A percentile compares a stretch with the other conserved stretches of the same genome.
These are phyloP conservation scores for Pecoramyces ruminantium DNA, from an alignment of 192 early-diverging fungal genomes.

Conservation along the genomic window DNA sequence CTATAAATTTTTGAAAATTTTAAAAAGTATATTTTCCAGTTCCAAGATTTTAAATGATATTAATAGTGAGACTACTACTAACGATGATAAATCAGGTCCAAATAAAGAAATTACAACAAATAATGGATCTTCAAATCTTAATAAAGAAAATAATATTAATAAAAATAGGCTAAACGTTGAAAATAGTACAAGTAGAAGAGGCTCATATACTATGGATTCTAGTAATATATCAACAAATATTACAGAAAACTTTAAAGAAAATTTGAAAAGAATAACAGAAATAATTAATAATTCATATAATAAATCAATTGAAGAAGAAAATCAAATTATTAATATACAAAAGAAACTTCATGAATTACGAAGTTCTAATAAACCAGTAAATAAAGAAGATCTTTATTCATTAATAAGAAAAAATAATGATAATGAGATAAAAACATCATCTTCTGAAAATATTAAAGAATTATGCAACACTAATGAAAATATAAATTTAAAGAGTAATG, in stretches of 20 bases:
- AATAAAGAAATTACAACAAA: neutral
- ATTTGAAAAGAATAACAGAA: neutral
- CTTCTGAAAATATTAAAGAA: neutral
- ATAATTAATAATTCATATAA: neutral
- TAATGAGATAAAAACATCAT: neutral
- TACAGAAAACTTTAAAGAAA: neutral
- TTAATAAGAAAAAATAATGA: neutral
- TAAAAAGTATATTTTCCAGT: neutral
- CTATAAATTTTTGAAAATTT: neutral
- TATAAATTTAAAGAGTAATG: no score
- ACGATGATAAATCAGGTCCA: neutral
- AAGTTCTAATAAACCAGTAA: neutral
- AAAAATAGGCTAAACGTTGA: neutral
- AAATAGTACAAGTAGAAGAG: neutral
- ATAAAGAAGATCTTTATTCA: neutral
- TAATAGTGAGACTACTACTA: neutral
- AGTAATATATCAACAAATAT: neutral
- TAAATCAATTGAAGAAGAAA: neutral
- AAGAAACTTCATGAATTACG: neutral
- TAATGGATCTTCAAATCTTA: neutral
- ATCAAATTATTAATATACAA: neutral
- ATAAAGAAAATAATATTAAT: neutral
- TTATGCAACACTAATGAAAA: no score
- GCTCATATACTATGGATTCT: neutral
- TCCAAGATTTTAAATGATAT: neutral